These are phyloP conservation scores for Talaromyces sp. DNA, from an alignment of 2,329 filamentous ascomycete genomes.

Conservation along the genomic window DNA sequence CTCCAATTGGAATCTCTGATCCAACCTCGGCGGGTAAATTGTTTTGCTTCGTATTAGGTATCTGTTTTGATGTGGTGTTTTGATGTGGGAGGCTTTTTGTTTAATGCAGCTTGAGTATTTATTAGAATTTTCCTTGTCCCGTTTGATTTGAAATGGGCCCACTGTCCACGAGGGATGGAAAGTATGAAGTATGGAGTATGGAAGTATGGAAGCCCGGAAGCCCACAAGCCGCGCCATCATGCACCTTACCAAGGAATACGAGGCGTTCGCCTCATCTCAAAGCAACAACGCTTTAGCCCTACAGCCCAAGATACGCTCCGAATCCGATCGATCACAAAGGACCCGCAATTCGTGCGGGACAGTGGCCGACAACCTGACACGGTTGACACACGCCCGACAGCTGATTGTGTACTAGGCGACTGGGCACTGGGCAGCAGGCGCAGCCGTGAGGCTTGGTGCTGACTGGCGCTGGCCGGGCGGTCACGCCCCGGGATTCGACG, in stretches of 20 bases:
- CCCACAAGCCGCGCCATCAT: not conserved
- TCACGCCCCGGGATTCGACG: too few relatives aligned
- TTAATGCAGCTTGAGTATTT: not conserved
- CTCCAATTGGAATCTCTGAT: not conserved
- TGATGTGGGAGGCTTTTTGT: not conserved
- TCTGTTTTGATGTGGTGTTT: not conserved
- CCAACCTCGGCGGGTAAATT: not conserved
- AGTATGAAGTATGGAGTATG: not conserved
- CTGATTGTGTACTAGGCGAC: not conserved
- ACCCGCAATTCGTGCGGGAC: not conserved
- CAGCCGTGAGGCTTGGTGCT: not conserved
- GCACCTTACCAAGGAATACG: not conserved
- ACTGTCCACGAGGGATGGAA: not conserved
- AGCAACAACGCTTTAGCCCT: not conserved
- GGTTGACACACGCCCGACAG: not conserved
- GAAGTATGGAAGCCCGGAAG: not conserved
- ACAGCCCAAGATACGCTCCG: not conserved
- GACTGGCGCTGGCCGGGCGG: not conserved
- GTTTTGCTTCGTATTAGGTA: not conserved
- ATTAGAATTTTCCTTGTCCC: not conserved
- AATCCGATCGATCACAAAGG: not conserved
- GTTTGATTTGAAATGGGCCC: not conserved
- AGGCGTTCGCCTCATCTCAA: not conserved
- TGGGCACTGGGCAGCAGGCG: too few relatives aligned
- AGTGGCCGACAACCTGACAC: not conserved